Base-by-base conservation (phyloP, 2,329 filamentous ascomycete genomes). In the Diaporthe aspalathi region DNA sequence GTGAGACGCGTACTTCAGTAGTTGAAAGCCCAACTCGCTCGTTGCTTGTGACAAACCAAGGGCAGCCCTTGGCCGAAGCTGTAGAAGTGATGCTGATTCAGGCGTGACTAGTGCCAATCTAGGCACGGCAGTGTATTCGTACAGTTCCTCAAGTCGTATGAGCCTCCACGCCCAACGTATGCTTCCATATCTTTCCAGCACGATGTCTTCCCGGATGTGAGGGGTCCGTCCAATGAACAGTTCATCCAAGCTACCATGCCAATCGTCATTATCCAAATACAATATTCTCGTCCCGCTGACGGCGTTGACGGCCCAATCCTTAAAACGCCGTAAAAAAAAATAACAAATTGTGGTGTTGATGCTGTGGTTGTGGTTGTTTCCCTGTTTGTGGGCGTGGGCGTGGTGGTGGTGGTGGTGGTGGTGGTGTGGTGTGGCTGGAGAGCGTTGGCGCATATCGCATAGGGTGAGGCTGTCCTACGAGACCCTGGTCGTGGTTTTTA, bases 91-190 rank as follows among this genome's bases (percentile, higher is more conserved):
- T 17, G 24, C 2, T 7, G 27, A 35, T 6, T 6, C 8, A 38
- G 38, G 5, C 3, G n/a, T 65, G 60, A 50, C n/a, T 50, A 27
- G 2, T 50, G 60, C 60, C 60, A 38, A 38, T 38, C 14, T 32
- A 60, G 20, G 50, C 71, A 43, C 52, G 49, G 35, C 71, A 53
- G 45, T 73, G 38, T 68, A 69, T 71, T 73, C 71, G 38, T 73
- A 73, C 71, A 73, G 49, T 60, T 73, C 60, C 71, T 69, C 71
- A 71, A 73, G 65, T 71, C 69, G 65, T 71, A 16, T 16, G 68
- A 47, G 63, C 53, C 22, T 47, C 45, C 16, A 17, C 22, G 16
- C 56, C 56, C 56, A 45, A 65, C 50, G 32, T 66, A 53, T 67
- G 63, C 32, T 32, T 27, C 57, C 38, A 45, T 52, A 22, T 72